These are phyloP conservation scores for Penicillium alfredii DNA, from an alignment of 495 filamentous ascomycete genomes.

Conservation along the genomic window DNA sequence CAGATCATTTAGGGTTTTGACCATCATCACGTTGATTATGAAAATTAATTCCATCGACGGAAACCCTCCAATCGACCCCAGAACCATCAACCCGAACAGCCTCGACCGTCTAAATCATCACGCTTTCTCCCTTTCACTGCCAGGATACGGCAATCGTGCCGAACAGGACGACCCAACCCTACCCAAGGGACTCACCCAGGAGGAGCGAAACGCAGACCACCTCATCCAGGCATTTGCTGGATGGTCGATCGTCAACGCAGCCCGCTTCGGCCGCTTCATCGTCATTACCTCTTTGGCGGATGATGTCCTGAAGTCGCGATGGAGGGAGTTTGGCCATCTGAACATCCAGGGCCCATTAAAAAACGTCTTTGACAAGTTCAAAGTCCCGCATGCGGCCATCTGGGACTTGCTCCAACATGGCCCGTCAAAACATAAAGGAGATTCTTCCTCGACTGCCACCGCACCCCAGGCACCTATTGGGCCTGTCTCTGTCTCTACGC, in stretches of 20 bases:
- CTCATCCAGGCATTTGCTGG: conserved; percentile 42
- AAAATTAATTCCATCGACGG: conserved; percentile 15
- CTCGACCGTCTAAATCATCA: conserved; percentile 11
- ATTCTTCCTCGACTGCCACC: background rate
- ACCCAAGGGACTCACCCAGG: conserved; percentile 17
- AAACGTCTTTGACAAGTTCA: background rate
- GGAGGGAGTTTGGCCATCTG: no score
- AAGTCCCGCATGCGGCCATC: no score
- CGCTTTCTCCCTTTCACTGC: conserved; percentile 21
- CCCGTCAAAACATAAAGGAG: no score
- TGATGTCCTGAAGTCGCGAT: no score
- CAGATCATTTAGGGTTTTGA: conserved; percentile 16
- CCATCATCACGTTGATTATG: conserved; percentile 26
- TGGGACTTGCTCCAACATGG: no score
- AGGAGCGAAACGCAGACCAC: conserved; percentile 29
- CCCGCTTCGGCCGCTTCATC: conserved; percentile 30
- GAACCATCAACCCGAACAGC: conserved; percentile 12
- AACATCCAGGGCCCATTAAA: no score
- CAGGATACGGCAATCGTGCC: conserved; percentile 17
- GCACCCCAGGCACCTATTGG: no score
- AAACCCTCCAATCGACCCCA: background rate
- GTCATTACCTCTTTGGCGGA: conserved; percentile 23
- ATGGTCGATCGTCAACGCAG: conserved; percentile 30
- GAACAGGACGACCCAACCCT: conserved; percentile 15
- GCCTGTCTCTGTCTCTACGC: no score